Evolutionary conservation across 1,284 basidiomycete species (phyloP), one percentile per base, ranked within the genome.

Genomic region (Moesziomyces antarcticus): DNA sequence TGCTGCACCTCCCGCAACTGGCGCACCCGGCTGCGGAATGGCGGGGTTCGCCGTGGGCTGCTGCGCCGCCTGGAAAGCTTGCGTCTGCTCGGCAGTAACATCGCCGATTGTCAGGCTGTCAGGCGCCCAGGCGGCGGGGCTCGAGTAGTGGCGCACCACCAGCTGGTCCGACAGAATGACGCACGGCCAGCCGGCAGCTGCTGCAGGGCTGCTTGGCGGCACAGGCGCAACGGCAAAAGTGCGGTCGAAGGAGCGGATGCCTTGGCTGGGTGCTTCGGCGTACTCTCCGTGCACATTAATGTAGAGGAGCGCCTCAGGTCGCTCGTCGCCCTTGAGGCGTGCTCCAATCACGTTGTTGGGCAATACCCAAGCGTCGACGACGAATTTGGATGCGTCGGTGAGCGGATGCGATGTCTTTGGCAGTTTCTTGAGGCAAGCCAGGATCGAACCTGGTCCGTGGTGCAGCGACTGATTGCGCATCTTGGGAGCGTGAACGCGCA

Each of bases 201-300:
- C 91, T 8, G 94, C 93, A 91, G 89, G 86, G 73, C 95, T 94
- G 27, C 90, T 91, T 46, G 91, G 89, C 30, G 90, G 85, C 4
- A 93, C 90, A 20, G 93, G 91, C 2, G 90, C 91, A 13, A 99
- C 87, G 51, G 97, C 88, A 81, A 98, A 97, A 0, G 92, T 91
- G 52, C 96, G 89, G 82, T 97, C 94, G 84, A 99, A 99, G 7
- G 94, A 97, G 46, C 96, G 90, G 25, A 94, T 86, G 10, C 93
- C 94, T 42, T 85, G 80, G 24, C 82, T 81, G 3, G 86, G 86
- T 41, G 81, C 85, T 88, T 99, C 96, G 51, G 88, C 88, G 82
- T 95, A 97, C 83, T 98, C 91, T 8, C 96, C 96, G 82, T 98
- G 94, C 33, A 98, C 88, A 56, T 89, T 90, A 70, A 96, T 88